A percentile compares a stretch with the other conserved stretches of the same genome.
Conservation (phyloP, 371 early-diverging fungal genomes). For the Nematocida sp. region DNA sequence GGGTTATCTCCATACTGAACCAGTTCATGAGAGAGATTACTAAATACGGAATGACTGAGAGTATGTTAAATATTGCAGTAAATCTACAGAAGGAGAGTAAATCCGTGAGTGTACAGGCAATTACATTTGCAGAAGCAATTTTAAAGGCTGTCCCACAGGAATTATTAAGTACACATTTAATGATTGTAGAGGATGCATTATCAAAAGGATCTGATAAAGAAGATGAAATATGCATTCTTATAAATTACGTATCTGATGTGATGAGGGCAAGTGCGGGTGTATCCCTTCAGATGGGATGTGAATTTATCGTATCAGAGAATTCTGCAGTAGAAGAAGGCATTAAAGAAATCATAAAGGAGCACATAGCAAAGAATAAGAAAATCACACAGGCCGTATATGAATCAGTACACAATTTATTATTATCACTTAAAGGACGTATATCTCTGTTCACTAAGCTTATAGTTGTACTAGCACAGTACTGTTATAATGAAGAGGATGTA, state of each 20-base stretch:
- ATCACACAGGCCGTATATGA: not conserved
- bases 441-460: constrained; percentile 34
- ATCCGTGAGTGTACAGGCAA: constrained; percentile 3
- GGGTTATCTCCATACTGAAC: constrained; percentile 37
- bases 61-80: constrained; percentile 25
- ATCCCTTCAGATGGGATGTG: not conserved
- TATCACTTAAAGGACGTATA: not conserved
- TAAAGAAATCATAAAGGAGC: constrained; percentile 24
- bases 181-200: not conserved
- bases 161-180: constrained; percentile 6
- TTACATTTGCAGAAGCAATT: constrained; percentile 18
- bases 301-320: constrained; percentile 7
- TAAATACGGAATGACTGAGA: constrained; percentile 17
- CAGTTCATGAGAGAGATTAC: constrained; percentile 32
- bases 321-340: constrained; percentile 20
- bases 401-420: constrained; percentile 10
- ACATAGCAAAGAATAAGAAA: constrained; percentile 14
- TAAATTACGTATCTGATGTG: constrained; percentile 14
- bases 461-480: constrained; percentile 39
- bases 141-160: not conserved
- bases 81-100: not conserved
- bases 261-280: not conserved
- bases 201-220: not conserved
- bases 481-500: constrained; percentile 28
- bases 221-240: constrained; percentile 13